Evolutionary conservation across 371 early-diverging fungal species (phyloP).

Genomic region (Saksenaea oblongispora): DNA sequence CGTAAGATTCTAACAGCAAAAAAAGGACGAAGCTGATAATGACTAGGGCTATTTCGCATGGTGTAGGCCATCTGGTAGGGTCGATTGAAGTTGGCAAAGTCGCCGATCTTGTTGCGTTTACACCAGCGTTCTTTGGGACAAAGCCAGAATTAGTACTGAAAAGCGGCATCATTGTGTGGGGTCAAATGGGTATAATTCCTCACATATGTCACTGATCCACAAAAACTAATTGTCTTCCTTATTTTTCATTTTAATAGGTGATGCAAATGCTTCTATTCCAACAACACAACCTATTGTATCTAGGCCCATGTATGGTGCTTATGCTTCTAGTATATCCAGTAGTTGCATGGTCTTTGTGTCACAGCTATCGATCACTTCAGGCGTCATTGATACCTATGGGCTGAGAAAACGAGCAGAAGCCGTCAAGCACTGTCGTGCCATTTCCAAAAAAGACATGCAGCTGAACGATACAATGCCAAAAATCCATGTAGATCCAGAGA

Average conservation of each 20-base stretch:
- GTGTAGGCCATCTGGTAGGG: slow-evolving; percentile 87
- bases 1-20: slow-evolving; percentile 69
- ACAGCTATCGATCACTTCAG: slow-evolving; percentile 65
- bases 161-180: slow-evolving; percentile 81
- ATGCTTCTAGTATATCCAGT: slow-evolving; percentile 55
- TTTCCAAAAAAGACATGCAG: slow-evolving; percentile 86
- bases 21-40: background rate
- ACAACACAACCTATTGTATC: slow-evolving; percentile 86
- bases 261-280: slow-evolving; percentile 82
- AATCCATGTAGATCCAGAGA: slow-evolving; percentile 88
- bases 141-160: slow-evolving; percentile 87
- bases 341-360: slow-evolving; percentile 82
- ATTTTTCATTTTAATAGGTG: slow-evolving; percentile 43
- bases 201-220: background rate
- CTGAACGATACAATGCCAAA: slow-evolving; percentile 75
- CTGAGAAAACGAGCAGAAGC: slow-evolving; percentile 71
- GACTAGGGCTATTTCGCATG: slow-evolving; percentile 81
- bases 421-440: slow-evolving; percentile 73
- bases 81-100: slow-evolving; percentile 91
- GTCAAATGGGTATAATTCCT: slow-evolving; percentile 54
- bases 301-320: slow-evolving; percentile 83
- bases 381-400: slow-evolving; percentile 53
- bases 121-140: slow-evolving; percentile 84
- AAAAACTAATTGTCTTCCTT: background rate
- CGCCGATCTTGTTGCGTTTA: slow-evolving; percentile 88